Base-by-base conservation (phyloP, 2,329 filamentous ascomycete genomes). In the Podosphaera aphanis region DNA sequence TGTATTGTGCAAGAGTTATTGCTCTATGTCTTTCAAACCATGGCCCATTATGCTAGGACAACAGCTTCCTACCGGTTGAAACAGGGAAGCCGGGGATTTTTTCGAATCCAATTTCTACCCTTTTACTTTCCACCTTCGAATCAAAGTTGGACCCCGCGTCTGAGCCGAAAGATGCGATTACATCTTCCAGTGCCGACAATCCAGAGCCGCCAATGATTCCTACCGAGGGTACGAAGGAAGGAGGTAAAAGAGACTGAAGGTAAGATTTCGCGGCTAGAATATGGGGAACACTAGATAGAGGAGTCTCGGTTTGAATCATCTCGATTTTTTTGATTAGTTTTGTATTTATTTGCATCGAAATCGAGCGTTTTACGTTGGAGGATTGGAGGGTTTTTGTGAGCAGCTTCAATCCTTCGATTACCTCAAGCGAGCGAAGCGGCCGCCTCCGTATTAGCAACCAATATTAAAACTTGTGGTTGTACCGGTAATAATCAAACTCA, bases 131-230 rank as follows among this genome's bases (percentile, higher is more conserved):
- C 23, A 31, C 40, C 13, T 10, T 16, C 8, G 16, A 15, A 6
- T 13, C 25, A 18, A 29, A 18, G 10, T 25, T 11, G 5, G 23
- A 18, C 5, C 7, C 4, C 4, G 4, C 2, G 19, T 21, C 19
- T 13, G 37, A 39, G n/a, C 21, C 13, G 29, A 33, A 33, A 5
- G 42, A 44, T 18, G 42, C 21, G 11, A 53, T 43, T 11, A 47
- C 43, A 7, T 41, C 41, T n/a, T 49, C 47, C 5, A 51, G 33
- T n/a, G 43, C 46, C 27, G 48, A 50, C 20, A 51, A 31, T 10
- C 51, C 51, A n/a, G 47, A 49, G 20, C 48, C 51, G 25, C 49
- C 47, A 45, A 53, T 49, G 47, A 52, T 50, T 1, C 44, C 49
- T 21, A 52, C 40, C 20, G 44, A 35, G n/a, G 46, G 49, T 5